These are phyloP conservation scores for Lycium ferocissimum DNA, from an alignment of 257 asterid species.

Conservation along the genomic window DNA sequence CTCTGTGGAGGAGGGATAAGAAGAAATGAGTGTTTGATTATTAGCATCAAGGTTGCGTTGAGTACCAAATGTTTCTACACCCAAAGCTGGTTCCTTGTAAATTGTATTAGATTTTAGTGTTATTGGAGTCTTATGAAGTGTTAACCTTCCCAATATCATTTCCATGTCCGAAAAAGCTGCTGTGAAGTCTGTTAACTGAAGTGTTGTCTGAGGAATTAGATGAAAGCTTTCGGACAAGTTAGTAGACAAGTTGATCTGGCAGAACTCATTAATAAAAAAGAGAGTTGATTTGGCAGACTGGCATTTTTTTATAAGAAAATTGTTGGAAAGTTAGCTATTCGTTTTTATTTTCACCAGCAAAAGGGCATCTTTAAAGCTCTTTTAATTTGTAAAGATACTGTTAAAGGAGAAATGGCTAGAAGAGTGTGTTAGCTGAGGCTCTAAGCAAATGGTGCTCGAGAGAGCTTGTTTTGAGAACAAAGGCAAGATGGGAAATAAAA, in stretches of 20 bases:
- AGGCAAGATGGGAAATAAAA: not conserved
- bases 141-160: not conserved
- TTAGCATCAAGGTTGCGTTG: not conserved
- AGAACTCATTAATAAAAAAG: not conserved
- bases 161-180: not conserved
- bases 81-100: not conserved
- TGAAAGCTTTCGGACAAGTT: constrained; percentile 4
- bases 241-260: not conserved
- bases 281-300: not conserved
- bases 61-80: not conserved
- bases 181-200: not conserved
- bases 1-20: no score
- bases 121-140: not conserved
- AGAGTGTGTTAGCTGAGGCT: not conserved
- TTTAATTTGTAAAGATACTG: not conserved
- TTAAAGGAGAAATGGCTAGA: not conserved
- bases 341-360: not conserved
- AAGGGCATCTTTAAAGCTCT: not conserved
- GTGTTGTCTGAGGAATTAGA: not conserved
- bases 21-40: not conserved
- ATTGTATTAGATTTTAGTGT: not conserved
- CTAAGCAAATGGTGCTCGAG: not conserved
- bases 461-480: not conserved
- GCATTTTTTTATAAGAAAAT: constrained; percentile 4
- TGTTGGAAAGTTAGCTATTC: not conserved